Base-by-base conservation (phyloP, 2,329 filamentous ascomycete genomes). In the Verticillium klebahnii region DNA sequence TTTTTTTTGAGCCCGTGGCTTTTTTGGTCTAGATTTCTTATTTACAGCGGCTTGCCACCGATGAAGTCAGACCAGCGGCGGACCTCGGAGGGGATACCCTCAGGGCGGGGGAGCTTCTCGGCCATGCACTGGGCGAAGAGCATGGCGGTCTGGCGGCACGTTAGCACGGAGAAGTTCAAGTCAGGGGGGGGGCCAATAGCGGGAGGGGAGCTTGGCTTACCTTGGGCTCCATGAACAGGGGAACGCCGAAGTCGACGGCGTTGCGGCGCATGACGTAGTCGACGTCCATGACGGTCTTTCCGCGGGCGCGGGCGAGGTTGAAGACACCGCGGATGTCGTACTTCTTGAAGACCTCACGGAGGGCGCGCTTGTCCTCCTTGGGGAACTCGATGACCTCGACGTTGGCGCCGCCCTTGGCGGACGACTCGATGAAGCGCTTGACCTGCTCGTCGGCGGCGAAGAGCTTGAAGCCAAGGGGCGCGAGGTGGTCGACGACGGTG, bases 181-280 rank as follows among this genome's bases (percentile, higher is more conserved):
- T 12, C 32, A 57, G 17, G n/a, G 19, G 37, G 17, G n/a, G 19
- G 37, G 37, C 29, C 31, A 37, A 29, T 2, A 56, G 15, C 15
- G 19, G 56, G 31, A 25, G 2, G 17, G 17, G 17, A 50, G 25
- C 52, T 60, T 61, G 67, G 76, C 86, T 80, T 82, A 96, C 93
- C 89, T 95, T 94, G 60, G 93, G 92, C 82, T 98, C 94, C 93
- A 97, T 97, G 78, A 99, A 98, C 61, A 99, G 83, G 57, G 95
- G 95, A 36, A 98, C 93, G 69, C 94, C 94, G 76, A 99, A 99
- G 80, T 99, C 95, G 61, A 99, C 95, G 32, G 95, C 95, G 73
- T 99, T 99, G 74, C 95, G 88, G 72, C 95, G 88, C 94, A 98
- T 98, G 62, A 99, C 93, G 72, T 99, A 99, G 81, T 99, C 93